A percentile compares a stretch with the other conserved stretches of the same genome.
These are phyloP conservation scores for Phytopythium aichiense DNA, from an alignment of 352 stramenopile species.

Conservation along the genomic window DNA sequence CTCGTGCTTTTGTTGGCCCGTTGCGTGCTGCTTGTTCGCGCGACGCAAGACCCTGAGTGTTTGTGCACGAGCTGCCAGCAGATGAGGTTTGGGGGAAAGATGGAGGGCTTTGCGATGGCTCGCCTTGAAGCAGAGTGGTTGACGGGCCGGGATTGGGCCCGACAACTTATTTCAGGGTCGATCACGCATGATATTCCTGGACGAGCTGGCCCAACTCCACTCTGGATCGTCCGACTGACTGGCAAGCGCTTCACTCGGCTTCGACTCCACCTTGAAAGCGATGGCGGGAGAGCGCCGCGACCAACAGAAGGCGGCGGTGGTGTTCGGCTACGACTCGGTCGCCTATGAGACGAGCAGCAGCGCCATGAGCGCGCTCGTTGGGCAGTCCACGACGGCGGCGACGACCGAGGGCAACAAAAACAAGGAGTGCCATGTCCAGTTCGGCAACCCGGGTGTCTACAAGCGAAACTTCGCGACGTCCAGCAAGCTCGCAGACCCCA, in stretches of 20 bases:
- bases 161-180: too few species aligned
- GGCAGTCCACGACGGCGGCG: slow-evolving; percentile 8
- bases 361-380: slow-evolving; percentile 42
- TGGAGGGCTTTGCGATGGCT: too few species aligned
- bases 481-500: slow-evolving; percentile 52
- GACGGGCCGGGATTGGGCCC: too few species aligned
- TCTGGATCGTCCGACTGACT: not conserved
- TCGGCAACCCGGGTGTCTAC: slow-evolving; percentile 45
- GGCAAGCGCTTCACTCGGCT: not conserved
- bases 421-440: slow-evolving; percentile 62
- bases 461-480: slow-evolving; percentile 58
- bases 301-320: slow-evolving; percentile 54
- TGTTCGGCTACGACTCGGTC: slow-evolving; percentile 53
- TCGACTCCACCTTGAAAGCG: slow-evolving; percentile 1
- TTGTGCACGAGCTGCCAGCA: too few species aligned
- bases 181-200: too few species aligned
- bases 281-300: slow-evolving; percentile 19
- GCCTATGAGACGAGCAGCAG: slow-evolving; percentile 50
- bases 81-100: too few species aligned
- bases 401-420: slow-evolving; percentile 39
- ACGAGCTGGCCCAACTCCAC: not conserved
- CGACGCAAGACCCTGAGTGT: too few species aligned
- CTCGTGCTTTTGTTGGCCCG: too few species aligned
- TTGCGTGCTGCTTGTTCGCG: too few species aligned
- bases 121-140: too few species aligned